Evolutionary conservation across 305 asterid species (phyloP), one percentile per base, ranked within the genome.

Genomic region (Fraxinus ornus): DNA sequence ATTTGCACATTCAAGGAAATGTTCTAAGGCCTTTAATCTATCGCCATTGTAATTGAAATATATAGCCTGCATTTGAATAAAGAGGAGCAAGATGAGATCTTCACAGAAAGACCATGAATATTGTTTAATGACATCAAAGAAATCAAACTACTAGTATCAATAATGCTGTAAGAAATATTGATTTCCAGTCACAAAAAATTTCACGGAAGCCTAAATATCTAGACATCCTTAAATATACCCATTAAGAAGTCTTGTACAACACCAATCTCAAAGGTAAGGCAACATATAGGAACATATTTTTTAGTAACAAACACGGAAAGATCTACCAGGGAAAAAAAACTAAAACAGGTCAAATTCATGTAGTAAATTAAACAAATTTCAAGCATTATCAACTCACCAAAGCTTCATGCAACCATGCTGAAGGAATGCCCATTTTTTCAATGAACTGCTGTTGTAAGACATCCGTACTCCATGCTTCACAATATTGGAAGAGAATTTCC

Each of bases 401-500:
- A 84, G 99, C 97, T 86, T 96, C 99, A 85, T 96, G 94, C 89
- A 96, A 86, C 99, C 99, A 96, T 76, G 90, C 91, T 9, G 90
- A 90, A 85, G 99, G 99, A 85, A 95, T 88, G 78, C 97, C 99
- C 33, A 95, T 88, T 75, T 87, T 88, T 89, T 91, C 96, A 37
- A 96, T 96, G 84, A 96, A 93, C 86, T 90, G 85, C 86, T 89
- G 87, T 85, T 94, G 98, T 44, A 85, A 88, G 32, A 90, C 97
- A 84, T 87, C 87, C 44, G 86, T 71, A 83, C 97, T 92, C 99
- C 99, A 94, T 84, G 87, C 90, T 88, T 94, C 97, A 91, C 98
- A 94, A 82, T 96, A 90, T 80, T 92, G 99, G 89, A 88, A 91
- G 84, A 96, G 94, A 85, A 96, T 96, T 90, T 96, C 99, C 88